These are phyloP conservation scores for Jacaranda copaia DNA, from an alignment of 257 asterid species.

Conservation along the genomic window DNA sequence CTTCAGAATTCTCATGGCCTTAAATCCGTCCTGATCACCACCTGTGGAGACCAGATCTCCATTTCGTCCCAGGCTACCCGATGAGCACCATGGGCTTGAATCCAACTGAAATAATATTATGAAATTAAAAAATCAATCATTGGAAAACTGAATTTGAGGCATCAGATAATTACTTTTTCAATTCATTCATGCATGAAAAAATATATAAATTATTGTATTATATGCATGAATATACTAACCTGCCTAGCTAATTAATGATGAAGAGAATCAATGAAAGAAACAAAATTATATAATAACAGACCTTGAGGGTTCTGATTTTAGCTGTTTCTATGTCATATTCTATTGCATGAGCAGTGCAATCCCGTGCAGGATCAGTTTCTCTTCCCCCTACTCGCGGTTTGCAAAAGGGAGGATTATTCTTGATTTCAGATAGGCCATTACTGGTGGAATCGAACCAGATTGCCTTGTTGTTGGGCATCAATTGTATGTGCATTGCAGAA, in stretches of 20 bases:
- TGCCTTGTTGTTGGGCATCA: conserved; percentile 76
- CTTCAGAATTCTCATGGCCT: conserved; percentile 53
- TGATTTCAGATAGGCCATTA: conserved; percentile 70
- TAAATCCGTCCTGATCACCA: conserved; percentile 64
- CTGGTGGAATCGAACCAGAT: conserved; percentile 81
- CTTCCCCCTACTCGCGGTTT: conserved; percentile 47
- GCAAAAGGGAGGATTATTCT: conserved; percentile 51
- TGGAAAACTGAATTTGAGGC: too few relatives aligned
- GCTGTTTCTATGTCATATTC: conserved; percentile 72
- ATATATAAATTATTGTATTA: too few relatives aligned
- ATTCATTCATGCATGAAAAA: too few relatives aligned
- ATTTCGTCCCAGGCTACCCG: conserved; percentile 63
- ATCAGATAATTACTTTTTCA: too few relatives aligned
- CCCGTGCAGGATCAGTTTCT: conserved; percentile 40
- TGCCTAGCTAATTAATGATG: neutral
- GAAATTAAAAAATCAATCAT: neutral
- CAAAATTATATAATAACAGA: neutral
- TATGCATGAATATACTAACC: neutral
- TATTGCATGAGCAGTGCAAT: conserved; percentile 82
- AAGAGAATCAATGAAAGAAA: neutral
- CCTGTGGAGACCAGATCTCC: conserved; percentile 83
- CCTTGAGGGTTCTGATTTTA: conserved; percentile 65
- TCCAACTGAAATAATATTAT: conserved; percentile 45
- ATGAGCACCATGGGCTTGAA: conserved; percentile 92
- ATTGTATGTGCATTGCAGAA: conserved; percentile 83